Evolutionary conservation across 805 yeast species (phyloP), one percentile per base, ranked within the genome.

Genomic region (Barnettozyma californica): DNA sequence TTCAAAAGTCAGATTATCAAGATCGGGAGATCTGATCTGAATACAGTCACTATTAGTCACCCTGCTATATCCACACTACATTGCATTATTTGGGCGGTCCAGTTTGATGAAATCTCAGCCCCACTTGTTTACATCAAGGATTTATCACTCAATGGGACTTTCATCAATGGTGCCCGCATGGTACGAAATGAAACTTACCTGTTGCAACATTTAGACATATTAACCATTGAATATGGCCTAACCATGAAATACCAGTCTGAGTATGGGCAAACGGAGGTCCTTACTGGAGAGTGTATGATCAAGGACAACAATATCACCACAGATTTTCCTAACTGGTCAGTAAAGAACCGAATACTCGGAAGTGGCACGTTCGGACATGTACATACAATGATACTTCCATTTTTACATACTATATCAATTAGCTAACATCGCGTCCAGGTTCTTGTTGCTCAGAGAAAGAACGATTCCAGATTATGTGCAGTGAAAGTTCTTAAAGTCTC

Each of bases 301-400:
- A 48, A 56, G 11, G 52, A 55, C 11, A 52, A 62, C 46, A 53
- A 53, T 3, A 56, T 66, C 13, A 48, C 51, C 29, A 47, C 47
- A 19, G 49, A 52, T 9, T 58, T 69, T 11, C 56, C 59, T 2
- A 52, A 61, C 11, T 80, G 85, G 85, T 47, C 45, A 3, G 63
- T 78, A 4, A 55, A 69, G 2, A 58, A 73, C 4, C 66, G 66
- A 26, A 54, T 74, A 4, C 58, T 80, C 26, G 85, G 85, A 0
- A 64, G 66, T 45, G 86, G 86, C 2, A 75, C 84, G 0, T 81
- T 78, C 68, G 86, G 87, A 1, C 70, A 71, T 46, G 84, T 79
- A 55, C 40, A 20, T 18, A 58, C 21, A 20, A 16, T 10, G 1
- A 45, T 48, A 53, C 38, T 21, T 5, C 16, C 33, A 29, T 29